Conservation (phyloP, 2,329 filamentous ascomycete species). For the Sporothrix sp. region DNA sequence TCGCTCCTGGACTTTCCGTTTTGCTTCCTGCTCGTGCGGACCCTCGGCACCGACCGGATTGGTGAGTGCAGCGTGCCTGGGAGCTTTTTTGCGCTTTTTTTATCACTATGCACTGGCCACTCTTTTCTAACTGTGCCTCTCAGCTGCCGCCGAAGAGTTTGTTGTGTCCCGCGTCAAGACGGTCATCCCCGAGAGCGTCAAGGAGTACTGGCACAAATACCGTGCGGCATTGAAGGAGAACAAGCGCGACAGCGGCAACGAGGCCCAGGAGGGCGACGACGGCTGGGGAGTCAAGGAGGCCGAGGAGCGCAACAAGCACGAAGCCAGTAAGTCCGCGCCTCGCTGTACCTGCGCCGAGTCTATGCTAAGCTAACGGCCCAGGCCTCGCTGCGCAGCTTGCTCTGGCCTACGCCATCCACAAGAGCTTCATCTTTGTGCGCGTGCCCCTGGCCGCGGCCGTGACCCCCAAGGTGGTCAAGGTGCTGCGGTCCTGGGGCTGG, state of each 20-base stretch:
- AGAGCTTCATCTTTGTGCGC: constrained; percentile 93
- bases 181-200: constrained; percentile 49
- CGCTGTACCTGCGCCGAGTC: too few species aligned
- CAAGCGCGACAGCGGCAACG: constrained; percentile 35
- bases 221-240: constrained; percentile 37
- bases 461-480: constrained; percentile 89
- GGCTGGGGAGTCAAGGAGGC: constrained; percentile 56
- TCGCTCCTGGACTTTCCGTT: constrained; percentile 88
- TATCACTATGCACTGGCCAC: not conserved
- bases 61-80: constrained; percentile 45
- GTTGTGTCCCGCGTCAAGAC: constrained; percentile 51
- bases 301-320: constrained; percentile 48
- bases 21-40: constrained; percentile 79
- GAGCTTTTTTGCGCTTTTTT: not conserved
- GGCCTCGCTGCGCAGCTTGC: constrained; percentile 75
- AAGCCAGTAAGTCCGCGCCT: too few species aligned
- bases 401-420: constrained; percentile 93
- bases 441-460: constrained; percentile 85
- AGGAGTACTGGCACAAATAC: constrained; percentile 43
- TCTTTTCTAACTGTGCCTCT: constrained; percentile 21
- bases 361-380: too few species aligned
- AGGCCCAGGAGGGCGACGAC: constrained; percentile 34
- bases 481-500: constrained; percentile 81
- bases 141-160: constrained; percentile 56
- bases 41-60: constrained; percentile 77